Conservation (phyloP, 352 stramenopile species). For the Pythium myriotylum region DNA sequence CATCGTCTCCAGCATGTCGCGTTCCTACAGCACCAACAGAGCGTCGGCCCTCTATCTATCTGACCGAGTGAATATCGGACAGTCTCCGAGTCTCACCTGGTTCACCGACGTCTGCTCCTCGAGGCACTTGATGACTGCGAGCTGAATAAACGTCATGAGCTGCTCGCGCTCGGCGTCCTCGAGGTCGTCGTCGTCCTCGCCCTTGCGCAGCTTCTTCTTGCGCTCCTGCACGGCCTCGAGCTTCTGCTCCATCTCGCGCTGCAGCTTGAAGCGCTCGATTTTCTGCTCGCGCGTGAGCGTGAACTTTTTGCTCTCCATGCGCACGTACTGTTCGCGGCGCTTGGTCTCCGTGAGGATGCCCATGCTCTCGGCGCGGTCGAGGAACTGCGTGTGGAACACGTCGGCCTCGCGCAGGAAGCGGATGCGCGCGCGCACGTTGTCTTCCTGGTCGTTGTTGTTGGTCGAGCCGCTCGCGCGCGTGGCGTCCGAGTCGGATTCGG, state of each 20-base stretch:
- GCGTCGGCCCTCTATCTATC: too few relatives aligned
- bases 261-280: slow-evolving; percentile 78
- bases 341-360: slow-evolving; percentile 69
- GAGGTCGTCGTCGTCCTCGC: slow-evolving; percentile 59
- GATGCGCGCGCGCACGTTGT: slow-evolving; percentile 67
- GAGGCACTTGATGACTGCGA: slow-evolving; percentile 76
- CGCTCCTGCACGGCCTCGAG: slow-evolving; percentile 56
- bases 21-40: slow-evolving; percentile 36
- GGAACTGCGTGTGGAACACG: slow-evolving; percentile 76
- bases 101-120: slow-evolving; percentile 76
- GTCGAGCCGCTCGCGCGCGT: neutral
- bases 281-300: slow-evolving; percentile 76
- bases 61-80: too few relatives aligned
- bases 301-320: slow-evolving; percentile 69
- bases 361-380: slow-evolving; percentile 67
- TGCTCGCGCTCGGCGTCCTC: slow-evolving; percentile 84
- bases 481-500: too few relatives aligned
- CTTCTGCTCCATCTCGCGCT: slow-evolving; percentile 77
- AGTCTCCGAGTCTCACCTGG: slow-evolving; percentile 34
- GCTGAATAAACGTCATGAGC: slow-evolving; percentile 80
- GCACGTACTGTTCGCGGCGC: slow-evolving; percentile 76
- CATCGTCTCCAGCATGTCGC: slow-evolving; percentile 88
- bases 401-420: slow-evolving; percentile 72
- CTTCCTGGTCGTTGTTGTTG: slow-evolving; percentile 46
- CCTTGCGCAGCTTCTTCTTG: slow-evolving; percentile 40